These are phyloP conservation scores for Fonsecaea monophora DNA, from an alignment of 2,329 filamentous ascomycete species.

Conservation along the genomic window DNA sequence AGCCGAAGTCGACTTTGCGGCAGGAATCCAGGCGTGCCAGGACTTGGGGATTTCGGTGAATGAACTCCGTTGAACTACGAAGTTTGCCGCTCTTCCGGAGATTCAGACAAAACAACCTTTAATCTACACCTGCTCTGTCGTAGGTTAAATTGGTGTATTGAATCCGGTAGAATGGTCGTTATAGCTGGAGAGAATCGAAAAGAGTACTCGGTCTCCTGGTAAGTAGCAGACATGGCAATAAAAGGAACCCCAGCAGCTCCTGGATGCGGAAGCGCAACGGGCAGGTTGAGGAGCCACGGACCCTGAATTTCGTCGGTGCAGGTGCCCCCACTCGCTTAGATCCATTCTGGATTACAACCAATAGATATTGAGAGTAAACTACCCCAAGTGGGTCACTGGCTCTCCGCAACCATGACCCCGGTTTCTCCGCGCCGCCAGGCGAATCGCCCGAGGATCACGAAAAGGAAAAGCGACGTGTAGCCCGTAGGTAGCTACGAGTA, in stretches of 20 bases:
- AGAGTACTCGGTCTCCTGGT: neutral
- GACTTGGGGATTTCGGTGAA: neutral
- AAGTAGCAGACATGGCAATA: too few species aligned
- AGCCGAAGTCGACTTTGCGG: neutral
- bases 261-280: too few species aligned
- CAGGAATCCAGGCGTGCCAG: neutral
- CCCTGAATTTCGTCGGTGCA: neutral
- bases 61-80: neutral
- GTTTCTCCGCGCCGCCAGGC: neutral
- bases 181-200: neutral
- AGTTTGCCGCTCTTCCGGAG: neutral
- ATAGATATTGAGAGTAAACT: neutral
- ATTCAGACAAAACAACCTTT: neutral
- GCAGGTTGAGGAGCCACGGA: too few species aligned
- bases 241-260: too few species aligned
- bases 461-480: too few species aligned
- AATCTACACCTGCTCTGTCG: neutral
- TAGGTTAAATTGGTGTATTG: neutral
- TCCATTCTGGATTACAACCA: neutral
- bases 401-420: neutral
- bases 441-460: neutral
- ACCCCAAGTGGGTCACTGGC: neutral
- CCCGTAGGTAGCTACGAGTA: neutral
- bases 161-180: neutral
- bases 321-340: neutral